These are phyloP conservation scores for Aspergillus caelatus DNA, from an alignment of 2,329 filamentous ascomycete genomes.

Conservation along the genomic window DNA sequence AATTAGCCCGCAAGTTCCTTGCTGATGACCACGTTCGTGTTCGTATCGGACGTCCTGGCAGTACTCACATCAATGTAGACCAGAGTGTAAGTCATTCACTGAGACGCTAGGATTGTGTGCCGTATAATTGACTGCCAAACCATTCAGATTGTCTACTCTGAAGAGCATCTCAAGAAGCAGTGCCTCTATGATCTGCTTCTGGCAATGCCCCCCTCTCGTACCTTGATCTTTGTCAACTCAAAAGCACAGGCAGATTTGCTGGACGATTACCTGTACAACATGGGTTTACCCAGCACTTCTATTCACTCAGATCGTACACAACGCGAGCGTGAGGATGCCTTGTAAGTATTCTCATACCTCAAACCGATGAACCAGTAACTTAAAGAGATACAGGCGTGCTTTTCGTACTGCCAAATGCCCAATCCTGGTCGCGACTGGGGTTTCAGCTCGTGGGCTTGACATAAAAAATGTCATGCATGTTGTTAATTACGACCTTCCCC, in stretches of 20 bases:
- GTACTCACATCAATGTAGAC: slow-evolving; percentile 77
- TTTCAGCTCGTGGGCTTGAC: slow-evolving; percentile 86
- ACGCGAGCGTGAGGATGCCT: slow-evolving; percentile 85
- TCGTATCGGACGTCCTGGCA: slow-evolving; percentile 83
- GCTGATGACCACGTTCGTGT: slow-evolving; percentile 75
- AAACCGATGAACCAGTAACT: not conserved
- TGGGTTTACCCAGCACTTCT: slow-evolving; percentile 77
- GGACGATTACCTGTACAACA: slow-evolving; percentile 85
- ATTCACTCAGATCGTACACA: slow-evolving; percentile 89
- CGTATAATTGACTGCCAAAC: not conserved
- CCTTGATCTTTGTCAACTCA: slow-evolving; percentile 86
- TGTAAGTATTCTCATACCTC: slow-evolving; percentile 55
- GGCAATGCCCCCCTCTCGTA: slow-evolving; percentile 71
- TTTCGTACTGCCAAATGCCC: slow-evolving; percentile 77
- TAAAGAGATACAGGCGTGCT: slow-evolving; percentile 57
- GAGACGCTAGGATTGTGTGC: not conserved
- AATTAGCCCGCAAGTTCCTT: slow-evolving; percentile 76
- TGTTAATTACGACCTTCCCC: slow-evolving; percentile 90
- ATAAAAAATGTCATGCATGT: slow-evolving; percentile 86
- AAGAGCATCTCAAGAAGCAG: slow-evolving; percentile 68
- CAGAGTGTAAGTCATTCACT: slow-evolving; percentile 57
- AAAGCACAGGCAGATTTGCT: slow-evolving; percentile 78
- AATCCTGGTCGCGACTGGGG: slow-evolving; percentile 82
- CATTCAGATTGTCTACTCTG: slow-evolving; percentile 64
- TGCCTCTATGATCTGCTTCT: slow-evolving; percentile 73